Evolutionary conservation across 257 asterid genomes (phyloP).

Genomic region (Misopates orontium): DNA sequence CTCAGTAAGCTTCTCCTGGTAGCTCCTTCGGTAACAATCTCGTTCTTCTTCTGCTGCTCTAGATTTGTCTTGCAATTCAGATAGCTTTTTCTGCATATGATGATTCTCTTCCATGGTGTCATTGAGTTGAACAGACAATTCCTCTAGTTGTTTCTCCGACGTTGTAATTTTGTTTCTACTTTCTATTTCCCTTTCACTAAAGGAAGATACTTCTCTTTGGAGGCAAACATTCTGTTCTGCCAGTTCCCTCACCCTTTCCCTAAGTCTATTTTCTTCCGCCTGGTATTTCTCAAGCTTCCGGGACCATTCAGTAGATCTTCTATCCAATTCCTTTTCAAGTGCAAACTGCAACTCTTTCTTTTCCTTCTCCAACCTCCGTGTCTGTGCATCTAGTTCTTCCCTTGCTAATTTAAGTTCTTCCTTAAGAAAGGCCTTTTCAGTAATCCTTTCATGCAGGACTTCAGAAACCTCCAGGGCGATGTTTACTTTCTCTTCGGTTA

Average conservation of each 20-base stretch:
- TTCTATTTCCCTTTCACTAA: conserved; percentile 62
- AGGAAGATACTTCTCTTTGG: conserved; percentile 82
- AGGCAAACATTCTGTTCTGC: conserved; percentile 96
- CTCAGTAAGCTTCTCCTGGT: conserved; percentile 71
- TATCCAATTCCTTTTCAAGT: conserved; percentile 85
- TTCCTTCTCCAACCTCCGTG: conserved; percentile 73
- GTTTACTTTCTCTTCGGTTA: conserved; percentile 69
- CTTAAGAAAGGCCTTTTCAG: conserved; percentile 70
- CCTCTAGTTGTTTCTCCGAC: conserved; percentile 65
- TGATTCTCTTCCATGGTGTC: conserved; percentile 57
- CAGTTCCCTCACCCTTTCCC: conserved; percentile 90
- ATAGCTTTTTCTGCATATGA: conserved; percentile 51
- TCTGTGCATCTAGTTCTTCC: conserved; percentile 51
- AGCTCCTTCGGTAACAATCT: conserved; percentile 63
- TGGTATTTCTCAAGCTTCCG: conserved; percentile 81
- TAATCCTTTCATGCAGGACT: conserved; percentile 63
- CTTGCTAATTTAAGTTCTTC: conserved; percentile 53
- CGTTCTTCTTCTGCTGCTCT: conserved; percentile 71
- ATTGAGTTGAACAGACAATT: conserved; percentile 50
- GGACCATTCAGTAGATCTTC: conserved; percentile 93
- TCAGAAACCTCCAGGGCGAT: conserved; percentile 72
- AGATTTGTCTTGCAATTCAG: conserved; percentile 60
- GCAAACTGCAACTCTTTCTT: conserved; percentile 75
- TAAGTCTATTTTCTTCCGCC: conserved; percentile 87
- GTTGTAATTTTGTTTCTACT: conserved; percentile 42